These are phyloP conservation scores for Arctostaphylos glauca DNA, from an alignment of 148 eudicot genomes.

Conservation along the genomic window DNA sequence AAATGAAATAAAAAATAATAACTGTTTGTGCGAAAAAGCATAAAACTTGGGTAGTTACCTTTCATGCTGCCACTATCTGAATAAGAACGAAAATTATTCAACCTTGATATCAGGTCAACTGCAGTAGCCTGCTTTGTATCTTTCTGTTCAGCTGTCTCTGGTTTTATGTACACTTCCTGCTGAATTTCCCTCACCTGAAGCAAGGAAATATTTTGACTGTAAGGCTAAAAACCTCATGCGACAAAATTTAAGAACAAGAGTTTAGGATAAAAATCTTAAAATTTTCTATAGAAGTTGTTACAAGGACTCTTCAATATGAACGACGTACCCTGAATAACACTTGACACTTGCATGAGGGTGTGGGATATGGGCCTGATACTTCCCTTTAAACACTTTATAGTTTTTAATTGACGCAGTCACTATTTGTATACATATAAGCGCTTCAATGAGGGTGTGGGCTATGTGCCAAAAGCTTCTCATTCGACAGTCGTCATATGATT, in stretches of 20 bases:
- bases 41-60: conserved; percentile 38
- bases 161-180: conserved; percentile 53
- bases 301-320: neutral
- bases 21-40: neutral
- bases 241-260: no score
- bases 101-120: conserved; percentile 64
- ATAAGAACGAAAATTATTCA: conserved; percentile 52
- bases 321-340: neutral
- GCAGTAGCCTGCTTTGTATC: conserved; percentile 81
- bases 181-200: conserved; percentile 78
- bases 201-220: neutral
- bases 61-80: conserved; percentile 68
- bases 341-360: neutral
- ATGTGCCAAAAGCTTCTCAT: neutral
- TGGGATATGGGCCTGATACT: neutral
- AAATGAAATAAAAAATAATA: neutral
- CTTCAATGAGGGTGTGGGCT: neutral
- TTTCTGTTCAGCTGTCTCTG: conserved; percentile 54
- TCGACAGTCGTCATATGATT: neutral
- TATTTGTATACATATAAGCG: neutral
- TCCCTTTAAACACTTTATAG: neutral
- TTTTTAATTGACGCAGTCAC: neutral
- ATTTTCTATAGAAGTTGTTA: neutral
- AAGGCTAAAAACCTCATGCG: neutral
- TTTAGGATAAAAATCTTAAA: neutral